phyloP scores from a whole-genome alignment of 78 protist species.

The slime mould (Dictyostelium discoideum) region DNA sequence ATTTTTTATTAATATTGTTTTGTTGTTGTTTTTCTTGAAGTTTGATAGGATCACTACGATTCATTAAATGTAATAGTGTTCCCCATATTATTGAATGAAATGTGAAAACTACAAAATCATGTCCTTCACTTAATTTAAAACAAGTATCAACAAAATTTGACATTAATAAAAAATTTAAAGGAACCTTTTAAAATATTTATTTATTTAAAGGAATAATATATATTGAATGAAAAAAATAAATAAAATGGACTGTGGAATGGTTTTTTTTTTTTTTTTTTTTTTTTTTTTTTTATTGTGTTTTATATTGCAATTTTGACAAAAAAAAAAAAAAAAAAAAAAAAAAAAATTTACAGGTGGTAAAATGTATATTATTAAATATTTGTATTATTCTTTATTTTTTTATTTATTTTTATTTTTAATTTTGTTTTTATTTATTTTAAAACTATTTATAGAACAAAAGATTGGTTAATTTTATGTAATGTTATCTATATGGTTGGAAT shows the following conservation, averaged over 20 bases:
- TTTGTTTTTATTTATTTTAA: too few relatives aligned
- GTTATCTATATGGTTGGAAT: too few relatives aligned
- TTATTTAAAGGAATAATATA: not conserved
- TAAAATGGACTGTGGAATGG: not conserved
- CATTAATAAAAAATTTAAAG: not conserved
- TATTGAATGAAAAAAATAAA: not conserved
- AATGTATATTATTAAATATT: too few relatives aligned
- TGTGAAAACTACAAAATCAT: not conserved
- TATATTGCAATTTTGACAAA: not conserved
- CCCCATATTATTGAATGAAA: not conserved
- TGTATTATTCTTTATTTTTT: too few relatives aligned
- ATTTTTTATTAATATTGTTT: not conserved
- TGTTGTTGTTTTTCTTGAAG: not conserved
- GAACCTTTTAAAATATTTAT: not conserved
- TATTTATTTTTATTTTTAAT: too few relatives aligned
- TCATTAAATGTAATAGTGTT: not conserved
- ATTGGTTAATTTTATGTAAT: too few relatives aligned
- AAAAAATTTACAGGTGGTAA: too few relatives aligned
- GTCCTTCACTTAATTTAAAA: conserved; percentile 21
- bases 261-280: not conserved
- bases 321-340: too few relatives aligned
- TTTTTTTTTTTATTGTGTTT: not conserved
- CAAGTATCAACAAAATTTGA: conserved; percentile 7
- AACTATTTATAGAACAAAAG: too few relatives aligned
- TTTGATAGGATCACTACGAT: not conserved